phyloP scores from a whole-genome alignment of 1,284 basidiomycete species.

The Leccinum variabile region DNA sequence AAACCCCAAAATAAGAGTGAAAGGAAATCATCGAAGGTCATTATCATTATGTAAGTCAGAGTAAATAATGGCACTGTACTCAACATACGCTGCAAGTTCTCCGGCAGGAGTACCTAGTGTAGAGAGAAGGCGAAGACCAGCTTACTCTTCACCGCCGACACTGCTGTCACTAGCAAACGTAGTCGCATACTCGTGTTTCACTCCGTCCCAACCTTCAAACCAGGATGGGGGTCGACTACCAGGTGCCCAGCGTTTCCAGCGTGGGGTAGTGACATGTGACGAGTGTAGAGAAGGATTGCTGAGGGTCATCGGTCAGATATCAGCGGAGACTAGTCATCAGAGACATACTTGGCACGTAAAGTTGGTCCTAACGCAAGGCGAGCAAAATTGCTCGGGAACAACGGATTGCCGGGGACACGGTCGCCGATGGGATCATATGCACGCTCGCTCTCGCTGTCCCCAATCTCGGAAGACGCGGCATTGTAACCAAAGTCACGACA shows the following conservation, averaged over 20 bases:
- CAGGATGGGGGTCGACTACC: constrained; percentile 36
- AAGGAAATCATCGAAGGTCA: neutral
- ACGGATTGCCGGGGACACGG: constrained; percentile 58
- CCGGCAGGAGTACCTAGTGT: too few species aligned
- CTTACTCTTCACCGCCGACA: constrained; percentile 26
- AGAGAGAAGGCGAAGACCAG: neutral
- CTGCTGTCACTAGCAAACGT: constrained; percentile 35
- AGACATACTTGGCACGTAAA: constrained; percentile 51
- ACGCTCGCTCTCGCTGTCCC: constrained; percentile 31
- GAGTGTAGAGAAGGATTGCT: constrained; percentile 32
- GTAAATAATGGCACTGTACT: neutral
- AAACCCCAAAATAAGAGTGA: neutral
- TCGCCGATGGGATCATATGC: constrained; percentile 48
- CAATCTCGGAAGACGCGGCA: constrained; percentile 25
- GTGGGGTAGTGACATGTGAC: constrained; percentile 16
- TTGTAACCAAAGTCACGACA: constrained; percentile 17
- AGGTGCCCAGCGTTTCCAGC: constrained; percentile 31
- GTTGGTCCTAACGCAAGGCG: constrained; percentile 58
- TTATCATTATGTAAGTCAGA: neutral
- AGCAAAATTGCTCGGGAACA: constrained; percentile 69
- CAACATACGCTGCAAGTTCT: neutral
- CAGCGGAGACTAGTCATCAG: neutral
- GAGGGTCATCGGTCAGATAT: neutral
- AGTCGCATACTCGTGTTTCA: constrained; percentile 36
- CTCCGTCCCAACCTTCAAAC: constrained; percentile 32